Conservation (phyloP, 2,329 filamentous ascomycete genomes). For the Fusarium sp. region DNA sequence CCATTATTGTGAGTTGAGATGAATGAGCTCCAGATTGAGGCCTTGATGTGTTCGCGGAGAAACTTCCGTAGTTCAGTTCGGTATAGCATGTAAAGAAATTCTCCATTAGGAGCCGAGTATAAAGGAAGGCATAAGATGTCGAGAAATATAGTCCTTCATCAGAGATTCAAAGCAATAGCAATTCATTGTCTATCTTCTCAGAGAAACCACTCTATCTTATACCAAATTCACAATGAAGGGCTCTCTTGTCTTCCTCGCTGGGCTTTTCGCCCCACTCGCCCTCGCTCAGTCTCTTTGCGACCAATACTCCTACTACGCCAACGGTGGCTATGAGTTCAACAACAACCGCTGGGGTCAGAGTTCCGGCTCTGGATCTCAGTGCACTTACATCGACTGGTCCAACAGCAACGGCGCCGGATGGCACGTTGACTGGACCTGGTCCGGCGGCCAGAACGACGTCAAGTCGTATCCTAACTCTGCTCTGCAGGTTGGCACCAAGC, state of each 20-base stretch:
- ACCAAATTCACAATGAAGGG: neutral
- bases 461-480: slow-evolving; percentile 14
- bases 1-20: neutral
- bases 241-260: slow-evolving; percentile 5
- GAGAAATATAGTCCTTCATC: neutral
- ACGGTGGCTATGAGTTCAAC: slow-evolving; percentile 16
- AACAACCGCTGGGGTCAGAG: slow-evolving; percentile 18
- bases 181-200: neutral
- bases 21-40: neutral
- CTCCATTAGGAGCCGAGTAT: neutral
- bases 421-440: slow-evolving; percentile 14
- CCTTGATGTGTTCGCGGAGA: neutral
- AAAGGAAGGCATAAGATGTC: neutral
- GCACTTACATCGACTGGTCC: slow-evolving; percentile 16
- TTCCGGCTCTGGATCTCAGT: slow-evolving; percentile 7
- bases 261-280: slow-evolving; percentile 7
- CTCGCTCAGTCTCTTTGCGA: slow-evolving; percentile 12
- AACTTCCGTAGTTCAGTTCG: slow-evolving; percentile 5
- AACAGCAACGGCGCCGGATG: slow-evolving; percentile 19
- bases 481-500: slow-evolving; percentile 4
- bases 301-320: slow-evolving; percentile 16
- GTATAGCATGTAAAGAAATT: neutral
- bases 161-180: neutral
- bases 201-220: neutral
- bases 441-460: slow-evolving; percentile 4